Percentiles rank a stretch among this genome's conserved stretches.
phyloP scores from a whole-genome alignment of 805 yeast genomes.

The Starmerella sirachaensis region DNA sequence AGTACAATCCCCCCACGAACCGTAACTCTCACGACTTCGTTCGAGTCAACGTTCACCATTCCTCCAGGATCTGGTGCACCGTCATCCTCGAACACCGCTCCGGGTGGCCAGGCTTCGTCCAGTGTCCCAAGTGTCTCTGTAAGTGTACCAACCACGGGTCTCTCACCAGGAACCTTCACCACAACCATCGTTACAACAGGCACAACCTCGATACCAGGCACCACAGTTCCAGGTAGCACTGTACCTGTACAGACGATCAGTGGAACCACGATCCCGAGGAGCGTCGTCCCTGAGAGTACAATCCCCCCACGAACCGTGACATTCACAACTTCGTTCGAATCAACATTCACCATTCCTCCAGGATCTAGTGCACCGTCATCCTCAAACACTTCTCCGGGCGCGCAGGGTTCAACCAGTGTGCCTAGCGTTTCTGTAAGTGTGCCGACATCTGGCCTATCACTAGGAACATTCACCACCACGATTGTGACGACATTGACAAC shows the following conservation, averaged over 20 bases:
- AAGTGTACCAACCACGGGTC: not conserved
- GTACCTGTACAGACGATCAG: constrained; percentile 6
- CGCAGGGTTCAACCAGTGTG: too few relatives aligned
- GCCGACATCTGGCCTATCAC: too few relatives aligned
- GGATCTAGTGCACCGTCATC: too few relatives aligned
- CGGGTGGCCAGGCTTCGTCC: too few relatives aligned
- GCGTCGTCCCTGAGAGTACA: constrained; percentile 4
- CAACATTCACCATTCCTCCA: too few relatives aligned
- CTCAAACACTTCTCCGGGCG: too few relatives aligned
- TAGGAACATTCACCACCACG: too few relatives aligned
- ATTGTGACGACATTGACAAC: constrained; percentile 13
- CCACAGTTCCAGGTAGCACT: not conserved
- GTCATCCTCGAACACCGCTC: too few relatives aligned
- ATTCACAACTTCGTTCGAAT: not conserved
- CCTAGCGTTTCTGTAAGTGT: too few relatives aligned
- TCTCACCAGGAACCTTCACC: not conserved
- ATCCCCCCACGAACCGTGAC: constrained; percentile 4
- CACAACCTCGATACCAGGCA: not conserved
- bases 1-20: constrained; percentile 11
- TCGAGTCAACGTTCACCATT: constrained; percentile 12
- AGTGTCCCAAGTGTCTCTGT: too few relatives aligned
- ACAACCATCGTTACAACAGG: not conserved
- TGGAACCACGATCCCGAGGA: constrained; percentile 8
- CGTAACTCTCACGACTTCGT: constrained; percentile 10
- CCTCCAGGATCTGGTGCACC: too few relatives aligned